A percentile compares a stretch with the other conserved stretches of the same genome.
Evolutionary conservation across 768 basidiomycete species (phyloP).

Genomic region (Artomyces pyxidatus): DNA sequence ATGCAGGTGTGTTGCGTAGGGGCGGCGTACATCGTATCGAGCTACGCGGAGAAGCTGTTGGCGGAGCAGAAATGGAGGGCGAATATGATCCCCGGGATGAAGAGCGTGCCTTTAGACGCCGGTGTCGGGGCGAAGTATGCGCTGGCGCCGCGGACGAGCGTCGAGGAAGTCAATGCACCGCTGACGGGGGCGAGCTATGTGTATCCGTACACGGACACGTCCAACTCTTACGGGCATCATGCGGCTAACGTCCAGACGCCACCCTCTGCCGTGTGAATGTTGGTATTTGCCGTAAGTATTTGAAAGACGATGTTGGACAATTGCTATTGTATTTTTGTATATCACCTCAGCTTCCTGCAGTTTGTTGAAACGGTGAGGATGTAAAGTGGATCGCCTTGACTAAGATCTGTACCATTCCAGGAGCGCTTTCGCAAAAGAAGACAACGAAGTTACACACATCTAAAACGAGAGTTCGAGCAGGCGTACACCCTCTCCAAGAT

Average conservation of each 20-base stretch:
- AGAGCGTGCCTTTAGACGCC: background rate
- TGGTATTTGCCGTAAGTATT: too few relatives aligned
- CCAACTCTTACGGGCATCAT: conserved; percentile 5
- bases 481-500: too few relatives aligned
- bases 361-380: too few relatives aligned
- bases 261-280: too few relatives aligned
- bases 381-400: too few relatives aligned
- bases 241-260: background rate
- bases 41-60: conserved; percentile 3
- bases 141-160: background rate
- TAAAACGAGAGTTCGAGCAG: too few relatives aligned
- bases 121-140: background rate
- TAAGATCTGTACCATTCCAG: too few relatives aligned
- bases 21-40: conserved; percentile 10
- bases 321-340: too few relatives aligned
- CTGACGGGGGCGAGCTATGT: background rate
- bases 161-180: conserved; percentile 1
- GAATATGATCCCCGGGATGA: background rate
- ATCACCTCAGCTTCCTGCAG: too few relatives aligned
- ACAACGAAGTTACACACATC: too few relatives aligned
- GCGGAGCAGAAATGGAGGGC: conserved; percentile 1
- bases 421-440: too few relatives aligned
- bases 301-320: too few relatives aligned
- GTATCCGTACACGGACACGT: conserved; percentile 3
- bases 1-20: background rate